Base-by-base conservation (phyloP, 768 basidiomycete genomes). In the Rhizopogon vinicolor region DNA sequence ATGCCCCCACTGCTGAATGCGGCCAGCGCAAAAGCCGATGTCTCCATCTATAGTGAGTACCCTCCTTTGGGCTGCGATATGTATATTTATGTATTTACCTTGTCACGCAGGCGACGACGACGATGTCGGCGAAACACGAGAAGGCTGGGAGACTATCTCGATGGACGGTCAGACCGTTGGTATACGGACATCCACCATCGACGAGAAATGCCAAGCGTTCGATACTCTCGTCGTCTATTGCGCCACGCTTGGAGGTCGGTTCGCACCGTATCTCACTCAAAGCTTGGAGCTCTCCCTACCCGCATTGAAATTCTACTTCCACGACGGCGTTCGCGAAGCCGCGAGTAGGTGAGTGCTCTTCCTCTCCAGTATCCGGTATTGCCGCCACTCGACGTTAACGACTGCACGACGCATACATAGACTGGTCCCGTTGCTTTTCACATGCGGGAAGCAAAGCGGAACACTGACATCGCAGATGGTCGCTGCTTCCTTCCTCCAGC, bases 161-260 rank as follows among this genome's bases (percentile, higher is more conserved):
- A 82, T 91, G 76, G 88, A 91, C 48, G 91, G 91, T 0, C 85
- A 86, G 48, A 80, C 82, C 16, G 77, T 91, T 25, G 88, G 87
- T 1, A 89, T 93, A 58, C 80, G 86, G 53, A 93, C 90, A 3
- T 84, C 88, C 0, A 82, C 83, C 1, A 84, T 93, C 62, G 91
- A 93, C 64, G 90, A 93, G 61, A 93, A 93, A 63, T 90, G 89
- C 55, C 87, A 90, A 63, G 91, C 91, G 2, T 91, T 92, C 60
- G 89, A 91, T 63, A 91, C 89, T n/a, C 76, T 93, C 7, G 83
- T 91, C 13, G 87, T 91, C 19, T 88, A 91, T 64, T 85, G 83
- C 58, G 86, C 84, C 41, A 84, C 86, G 5, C 77, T 93, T 0
- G 81, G 81, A 0, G 72, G 78, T 0, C 74, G 78, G 3, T 91